These are phyloP conservation scores for Ophiostoma montium DNA, from an alignment of 2,329 filamentous ascomycete species.

Conservation along the genomic window DNA sequence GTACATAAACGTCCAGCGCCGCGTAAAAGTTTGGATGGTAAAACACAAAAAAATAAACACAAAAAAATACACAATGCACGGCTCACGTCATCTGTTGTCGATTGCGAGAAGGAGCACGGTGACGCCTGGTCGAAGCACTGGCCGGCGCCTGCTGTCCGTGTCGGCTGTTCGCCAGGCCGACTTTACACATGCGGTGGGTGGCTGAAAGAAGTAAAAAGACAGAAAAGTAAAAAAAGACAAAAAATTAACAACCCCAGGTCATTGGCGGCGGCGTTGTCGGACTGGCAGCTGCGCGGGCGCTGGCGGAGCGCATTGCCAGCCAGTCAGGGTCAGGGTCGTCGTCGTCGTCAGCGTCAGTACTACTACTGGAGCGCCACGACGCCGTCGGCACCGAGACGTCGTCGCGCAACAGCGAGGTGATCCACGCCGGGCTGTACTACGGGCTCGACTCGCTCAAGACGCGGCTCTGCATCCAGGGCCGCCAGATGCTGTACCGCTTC, in stretches of 20 bases:
- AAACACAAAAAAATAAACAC: not conserved
- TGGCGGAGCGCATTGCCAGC: slow-evolving; percentile 31
- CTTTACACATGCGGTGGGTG: slow-evolving; percentile 8
- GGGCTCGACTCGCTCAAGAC: slow-evolving; percentile 65
- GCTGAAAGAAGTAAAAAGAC: not conserved
- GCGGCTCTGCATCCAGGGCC: slow-evolving; percentile 64
- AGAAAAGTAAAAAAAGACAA: not conserved
- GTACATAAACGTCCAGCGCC: no score
- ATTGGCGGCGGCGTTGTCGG: slow-evolving; percentile 57
- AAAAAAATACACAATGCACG: not conserved
- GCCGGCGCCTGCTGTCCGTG: not conserved
- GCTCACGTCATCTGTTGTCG: not conserved
- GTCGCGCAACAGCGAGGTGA: slow-evolving; percentile 86
- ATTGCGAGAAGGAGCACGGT: not conserved
- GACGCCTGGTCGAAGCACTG: not conserved
- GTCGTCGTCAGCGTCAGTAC: slow-evolving; percentile 40
- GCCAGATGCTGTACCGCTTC: slow-evolving; percentile 62
- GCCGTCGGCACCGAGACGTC: slow-evolving; percentile 73
- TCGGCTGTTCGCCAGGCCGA: slow-evolving; percentile 4
- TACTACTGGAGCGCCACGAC: slow-evolving; percentile 69
- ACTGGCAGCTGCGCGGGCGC: slow-evolving; percentile 60
- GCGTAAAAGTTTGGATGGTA: no score
- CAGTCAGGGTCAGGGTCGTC: not conserved
- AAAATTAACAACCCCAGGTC: slow-evolving; percentile 23
- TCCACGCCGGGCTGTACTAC: slow-evolving; percentile 93